Evolutionary conservation across 371 early-diverging fungal species (phyloP), one percentile per base, ranked within the genome.

Genomic region (Mortierella sp.): DNA sequence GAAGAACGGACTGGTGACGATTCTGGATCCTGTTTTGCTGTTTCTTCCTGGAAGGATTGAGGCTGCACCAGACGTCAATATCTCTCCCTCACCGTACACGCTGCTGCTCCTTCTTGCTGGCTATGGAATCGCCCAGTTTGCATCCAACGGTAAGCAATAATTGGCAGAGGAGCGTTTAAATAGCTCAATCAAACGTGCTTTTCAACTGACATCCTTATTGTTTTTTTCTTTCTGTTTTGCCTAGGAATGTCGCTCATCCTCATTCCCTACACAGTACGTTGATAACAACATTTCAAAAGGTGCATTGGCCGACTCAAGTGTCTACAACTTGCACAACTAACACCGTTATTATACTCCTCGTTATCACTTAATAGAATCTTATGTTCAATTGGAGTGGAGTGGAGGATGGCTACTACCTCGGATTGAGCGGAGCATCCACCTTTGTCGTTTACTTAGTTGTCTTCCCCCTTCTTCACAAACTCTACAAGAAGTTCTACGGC

Each of bases 231-330:
- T 44, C 14, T 9, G 16, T 19, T 5, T 31, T 34, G 24, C 51
- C 24, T 71, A 76, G 76, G 76, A 34, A 48, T 50, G 21, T 5
- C 44, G 11, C 69, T 48, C 48, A 57, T 76, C 19, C 34, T 83
- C 16, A 75, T 83, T 28, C 83, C 83, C 11, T 83, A 83, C 48
- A 80, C 80, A 51, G 82, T 82, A 82, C n/a, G 82, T 72, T 14
- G 37, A 37, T 2, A 28, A 34, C 21, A 10, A 26, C 57, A 0
- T 6, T 8, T 11, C 19, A 28, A 50, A 10, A 19, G 40, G 24
- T 1, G n/a, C 46, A 24, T 44, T 57, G 26, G 44, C 13, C 31
- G 14, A 13, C 14, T 19, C 51, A 34, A 21, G 44, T 14, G 3
- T 5, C 21, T 44, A 8, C 28, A 26, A 50, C 9, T 5, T 13